Evolutionary conservation across 192 early-diverging fungal genomes (phyloP).

Genomic region (Backusella psychrophila): DNA sequence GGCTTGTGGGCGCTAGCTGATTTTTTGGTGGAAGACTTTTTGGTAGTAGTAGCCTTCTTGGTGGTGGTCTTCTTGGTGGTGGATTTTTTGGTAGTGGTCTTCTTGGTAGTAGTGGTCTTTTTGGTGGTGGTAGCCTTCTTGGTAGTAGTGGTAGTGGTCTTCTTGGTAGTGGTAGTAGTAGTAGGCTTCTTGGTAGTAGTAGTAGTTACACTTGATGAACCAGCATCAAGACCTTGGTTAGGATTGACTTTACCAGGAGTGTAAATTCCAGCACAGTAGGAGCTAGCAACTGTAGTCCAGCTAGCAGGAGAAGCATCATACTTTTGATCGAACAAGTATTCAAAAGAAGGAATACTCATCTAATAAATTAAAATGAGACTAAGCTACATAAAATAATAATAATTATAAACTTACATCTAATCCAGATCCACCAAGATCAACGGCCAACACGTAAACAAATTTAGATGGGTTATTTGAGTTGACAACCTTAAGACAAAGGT

Average conservation of each 20-base stretch:
- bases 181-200: background rate
- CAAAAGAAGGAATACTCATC: conserved; percentile 36
- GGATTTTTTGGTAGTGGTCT: background rate
- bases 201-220: background rate
- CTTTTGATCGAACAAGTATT: conserved; percentile 45
- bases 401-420: conserved; percentile 41
- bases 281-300: conserved; percentile 41
- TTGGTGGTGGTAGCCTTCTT: background rate
- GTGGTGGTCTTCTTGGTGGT: background rate
- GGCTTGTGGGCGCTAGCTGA: background rate
- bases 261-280: conserved; percentile 45
- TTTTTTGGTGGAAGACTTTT: background rate
- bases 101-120: background rate
- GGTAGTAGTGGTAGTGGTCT: background rate
- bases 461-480: conserved; percentile 39
- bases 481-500: conserved; percentile 52
- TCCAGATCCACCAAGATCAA: conserved; percentile 53
- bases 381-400: no score
- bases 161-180: background rate
- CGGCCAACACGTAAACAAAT: conserved; percentile 54
- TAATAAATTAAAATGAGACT: background rate
- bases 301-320: conserved; percentile 45
- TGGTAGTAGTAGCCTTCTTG: background rate
- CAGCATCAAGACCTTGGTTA: background rate
- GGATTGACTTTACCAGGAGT: conserved; percentile 5